These are phyloP conservation scores for Polyrhizophydium stewartii DNA, from an alignment of 371 early-diverging fungal species.

Conservation along the genomic window DNA sequence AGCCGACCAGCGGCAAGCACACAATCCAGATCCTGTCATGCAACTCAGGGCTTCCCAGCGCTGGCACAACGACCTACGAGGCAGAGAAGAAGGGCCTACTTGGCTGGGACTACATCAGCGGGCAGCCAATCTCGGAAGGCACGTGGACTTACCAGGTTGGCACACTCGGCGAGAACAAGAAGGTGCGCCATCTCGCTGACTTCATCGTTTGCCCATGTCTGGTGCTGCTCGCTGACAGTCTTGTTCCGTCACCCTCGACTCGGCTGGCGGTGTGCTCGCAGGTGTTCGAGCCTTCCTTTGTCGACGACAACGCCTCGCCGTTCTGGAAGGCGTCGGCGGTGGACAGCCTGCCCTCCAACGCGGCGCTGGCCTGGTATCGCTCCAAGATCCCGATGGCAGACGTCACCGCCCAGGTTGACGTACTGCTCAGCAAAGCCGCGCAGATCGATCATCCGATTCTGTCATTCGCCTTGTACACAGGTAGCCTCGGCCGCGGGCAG, in stretches of 20 bases:
- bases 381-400: slow-evolving; percentile 7
- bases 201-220: background rate
- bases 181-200: background rate
- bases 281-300: too few species aligned
- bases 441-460: background rate
- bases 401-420: background rate
- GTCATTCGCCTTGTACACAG: slow-evolving; percentile 30
- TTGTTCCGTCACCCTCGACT: background rate
- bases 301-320: too few species aligned
- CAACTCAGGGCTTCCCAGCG: too few species aligned
- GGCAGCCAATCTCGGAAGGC: background rate
- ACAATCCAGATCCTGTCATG: background rate
- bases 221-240: background rate
- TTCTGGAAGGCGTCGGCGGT: too few species aligned
- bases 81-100: too few species aligned
- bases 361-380: slow-evolving; percentile 21
- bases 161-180: too few species aligned
- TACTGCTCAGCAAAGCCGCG: too few species aligned
- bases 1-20: background rate
- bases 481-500: slow-evolving; percentile 41
- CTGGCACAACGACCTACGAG: too few species aligned
- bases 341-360: background rate
- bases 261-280: too few species aligned
- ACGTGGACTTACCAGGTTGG: too few species aligned
- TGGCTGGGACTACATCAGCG: background rate